A percentile compares a stretch with the other conserved stretches of the same genome.
Evolutionary conservation across 805 yeast genomes (phyloP).

Genomic region (Starmerella floricola): DNA sequence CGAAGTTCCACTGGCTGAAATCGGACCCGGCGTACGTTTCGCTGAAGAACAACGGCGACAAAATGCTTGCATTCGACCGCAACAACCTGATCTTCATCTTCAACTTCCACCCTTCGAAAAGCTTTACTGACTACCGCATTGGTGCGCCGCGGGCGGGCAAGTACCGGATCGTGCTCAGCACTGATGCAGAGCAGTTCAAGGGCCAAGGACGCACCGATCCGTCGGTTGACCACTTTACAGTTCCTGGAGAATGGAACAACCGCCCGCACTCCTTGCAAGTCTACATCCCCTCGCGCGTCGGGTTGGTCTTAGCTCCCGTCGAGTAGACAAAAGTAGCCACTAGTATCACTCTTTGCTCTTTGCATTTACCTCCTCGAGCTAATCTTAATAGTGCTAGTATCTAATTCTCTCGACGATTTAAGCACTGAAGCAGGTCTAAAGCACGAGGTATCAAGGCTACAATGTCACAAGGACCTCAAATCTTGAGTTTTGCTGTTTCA

Average conservation of each 20-base stretch:
- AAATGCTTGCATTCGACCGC: conserved; percentile 79
- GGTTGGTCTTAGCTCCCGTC: conserved; percentile 39
- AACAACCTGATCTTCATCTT: conserved; percentile 73
- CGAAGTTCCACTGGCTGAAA: conserved; percentile 56
- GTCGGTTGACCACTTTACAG: conserved; percentile 48
- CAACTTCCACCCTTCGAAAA: conserved; percentile 78
- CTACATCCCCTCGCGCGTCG: conserved; percentile 67
- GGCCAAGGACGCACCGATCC: conserved; percentile 68
- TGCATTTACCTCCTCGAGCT: no score
- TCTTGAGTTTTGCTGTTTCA: no score
- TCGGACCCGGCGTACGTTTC: conserved; percentile 73
- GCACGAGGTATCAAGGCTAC: no score
- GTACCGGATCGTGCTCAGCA: conserved; percentile 60
- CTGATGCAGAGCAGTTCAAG: conserved; percentile 61
- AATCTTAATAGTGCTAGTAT: no score
- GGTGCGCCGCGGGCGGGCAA: conserved; percentile 77
- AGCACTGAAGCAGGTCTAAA: no score
- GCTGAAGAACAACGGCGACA: conserved; percentile 77
- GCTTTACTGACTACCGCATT: conserved; percentile 74
- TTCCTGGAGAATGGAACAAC: conserved; percentile 67
- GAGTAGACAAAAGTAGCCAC: background rate
- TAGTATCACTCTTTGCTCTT: no score
- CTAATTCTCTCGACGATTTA: no score
- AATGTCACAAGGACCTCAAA: no score
- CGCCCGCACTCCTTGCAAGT: conserved; percentile 67